Percentiles rank a stretch among this genome's conserved stretches.
Conservation (phyloP, 306 rosid species). For the Abrus pulchellus region DNA sequence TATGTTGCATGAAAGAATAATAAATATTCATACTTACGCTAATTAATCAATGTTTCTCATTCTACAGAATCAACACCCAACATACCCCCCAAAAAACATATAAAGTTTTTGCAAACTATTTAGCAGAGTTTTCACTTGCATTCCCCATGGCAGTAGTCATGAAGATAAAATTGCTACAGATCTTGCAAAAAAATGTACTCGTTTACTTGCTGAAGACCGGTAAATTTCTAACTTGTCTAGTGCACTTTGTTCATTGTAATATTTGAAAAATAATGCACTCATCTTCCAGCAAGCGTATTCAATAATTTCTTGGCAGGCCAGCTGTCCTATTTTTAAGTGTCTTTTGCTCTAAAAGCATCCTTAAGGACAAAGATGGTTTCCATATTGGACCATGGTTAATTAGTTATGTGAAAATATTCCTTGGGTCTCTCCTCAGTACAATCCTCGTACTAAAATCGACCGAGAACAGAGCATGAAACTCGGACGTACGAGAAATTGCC, state of each 20-base stretch:
- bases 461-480: not conserved
- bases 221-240: not conserved
- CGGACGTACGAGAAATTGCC: not conserved
- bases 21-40: not conserved
- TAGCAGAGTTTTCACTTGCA: not conserved
- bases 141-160: constrained; percentile 18
- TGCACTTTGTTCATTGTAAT: not conserved
- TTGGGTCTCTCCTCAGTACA: not conserved
- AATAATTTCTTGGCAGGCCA: constrained; percentile 7
- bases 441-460: not conserved
- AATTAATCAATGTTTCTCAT: not conserved
- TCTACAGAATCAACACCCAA: too few species aligned
- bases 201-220: not conserved
- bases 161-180: not conserved
- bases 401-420: not conserved
- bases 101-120: not conserved
- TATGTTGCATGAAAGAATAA: not conserved
- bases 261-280: not conserved
- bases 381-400: not conserved
- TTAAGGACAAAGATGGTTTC: not conserved
- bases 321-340: constrained; percentile 26
- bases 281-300: constrained; percentile 4
- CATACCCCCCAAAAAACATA: not conserved
- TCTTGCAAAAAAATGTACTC: not conserved
- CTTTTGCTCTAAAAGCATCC: not conserved